Evolutionary conservation across 163 green algal genomes (phyloP), one percentile per base, ranked within the genome.

Genomic region (Chlamydomonas reinhardtii): DNA sequence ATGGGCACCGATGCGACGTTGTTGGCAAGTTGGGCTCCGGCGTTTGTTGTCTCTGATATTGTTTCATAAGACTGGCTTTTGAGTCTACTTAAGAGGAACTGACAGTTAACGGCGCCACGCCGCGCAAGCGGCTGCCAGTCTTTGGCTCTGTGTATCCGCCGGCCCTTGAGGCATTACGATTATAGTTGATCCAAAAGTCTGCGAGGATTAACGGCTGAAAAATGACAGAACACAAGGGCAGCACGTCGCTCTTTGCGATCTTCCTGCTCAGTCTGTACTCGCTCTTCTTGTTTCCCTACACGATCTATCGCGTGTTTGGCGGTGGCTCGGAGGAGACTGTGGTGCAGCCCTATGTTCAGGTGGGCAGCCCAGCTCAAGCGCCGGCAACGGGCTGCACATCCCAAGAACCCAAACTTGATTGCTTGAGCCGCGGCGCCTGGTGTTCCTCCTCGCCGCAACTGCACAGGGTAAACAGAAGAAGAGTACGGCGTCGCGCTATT

Each of bases 221-320:
- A 34, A 84, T 91, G 87, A 71, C 69, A 20, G 76, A 78, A 74
- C 75, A 80, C 65, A 89, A 43, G 37, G 83, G 74, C 73, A 85
- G 65, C 83, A 78, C 64, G 9, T 65, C 54, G 34, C 88, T 98
- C 76, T 98, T 98, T 82, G 92, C 84, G 3, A 94, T 98, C 29
- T 98, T 98, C 62, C 54, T 96, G 5, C 76, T 98, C 59, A 94
- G 88, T 43, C 93, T 98, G 25, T 95, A 94, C 34, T 95, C 93
- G 0, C 69, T 98, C 8, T 86, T 96, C 32, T 77, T 98, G 8
- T 93, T 98, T 32, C 95, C 95, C 4, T 97, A 94, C 84, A 98
- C 95, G 17, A 91, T 97, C 35, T 96, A 95, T 86, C 81, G 89
- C 69, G 68, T 96, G 1, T 96, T 89, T 24, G 91, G 79, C 24